Percentiles rank a stretch among this genome's conserved stretches.
Conservation (phyloP, 208 protist genomes). For the Naegleria gruberi region DNA sequence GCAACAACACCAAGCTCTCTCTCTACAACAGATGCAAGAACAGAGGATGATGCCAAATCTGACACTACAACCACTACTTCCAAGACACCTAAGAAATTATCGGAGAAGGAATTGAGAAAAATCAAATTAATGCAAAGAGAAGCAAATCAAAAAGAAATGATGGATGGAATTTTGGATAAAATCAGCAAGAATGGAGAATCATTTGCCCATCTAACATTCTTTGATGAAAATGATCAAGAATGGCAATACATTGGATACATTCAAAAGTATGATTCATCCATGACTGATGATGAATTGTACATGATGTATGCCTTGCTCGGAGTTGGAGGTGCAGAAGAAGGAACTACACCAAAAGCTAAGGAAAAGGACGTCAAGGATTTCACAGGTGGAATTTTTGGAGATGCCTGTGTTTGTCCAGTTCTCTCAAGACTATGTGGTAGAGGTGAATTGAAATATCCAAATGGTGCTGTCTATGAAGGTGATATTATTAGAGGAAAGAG, state of each 20-base stretch:
- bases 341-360: not conserved
- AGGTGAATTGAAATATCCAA: not conserved
- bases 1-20: not conserved
- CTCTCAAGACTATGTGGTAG: not conserved
- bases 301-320: not conserved
- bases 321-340: not conserved
- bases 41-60: too few species aligned
- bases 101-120: not conserved
- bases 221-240: not conserved
- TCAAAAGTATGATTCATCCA: not conserved
- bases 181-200: not conserved
- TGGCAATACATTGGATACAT: not conserved
- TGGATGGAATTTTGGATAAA: not conserved
- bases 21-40: not conserved
- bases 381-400: not conserved
- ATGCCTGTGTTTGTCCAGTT: not conserved
- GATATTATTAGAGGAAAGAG: constrained; percentile 22
- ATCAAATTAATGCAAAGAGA: not conserved
- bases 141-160: not conserved
- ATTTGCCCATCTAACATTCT: not conserved
- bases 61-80: not conserved
- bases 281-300: not conserved
- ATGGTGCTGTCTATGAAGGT: constrained; percentile 43
- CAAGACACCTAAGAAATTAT: not conserved
- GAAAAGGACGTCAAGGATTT: not conserved